Conservation (phyloP, 805 yeast genomes). For the Candida xyloterini region DNA sequence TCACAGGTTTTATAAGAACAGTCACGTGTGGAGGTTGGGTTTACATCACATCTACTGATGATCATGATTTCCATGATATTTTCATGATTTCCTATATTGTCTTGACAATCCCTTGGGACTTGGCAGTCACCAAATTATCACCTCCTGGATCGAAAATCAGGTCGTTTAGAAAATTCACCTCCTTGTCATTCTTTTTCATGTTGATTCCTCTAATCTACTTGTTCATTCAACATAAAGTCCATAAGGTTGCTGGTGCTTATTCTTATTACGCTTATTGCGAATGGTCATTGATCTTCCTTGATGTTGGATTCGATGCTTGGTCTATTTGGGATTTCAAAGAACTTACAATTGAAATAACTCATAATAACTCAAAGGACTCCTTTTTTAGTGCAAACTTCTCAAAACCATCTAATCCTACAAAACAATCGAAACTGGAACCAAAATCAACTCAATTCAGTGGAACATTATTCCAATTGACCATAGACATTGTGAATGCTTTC, state of each 20-base stretch:
- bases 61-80: constrained; percentile 93
- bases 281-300: constrained; percentile 84
- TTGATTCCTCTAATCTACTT: constrained; percentile 81
- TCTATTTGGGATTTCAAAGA: constrained; percentile 66
- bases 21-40: constrained; percentile 99
- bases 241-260: constrained; percentile 87
- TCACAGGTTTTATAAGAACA: constrained; percentile 80
- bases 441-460: constrained; percentile 21
- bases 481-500: constrained; percentile 60
- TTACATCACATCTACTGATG: constrained; percentile 94
- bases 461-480: constrained; percentile 36
- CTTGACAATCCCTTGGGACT: constrained; percentile 89
- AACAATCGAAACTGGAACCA: constrained; percentile 16
- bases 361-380: constrained; percentile 23
- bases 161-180: constrained; percentile 50
- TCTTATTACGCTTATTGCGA: constrained; percentile 92
- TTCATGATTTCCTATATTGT: constrained; percentile 91
- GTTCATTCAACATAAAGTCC: constrained; percentile 91
- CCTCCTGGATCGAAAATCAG: constrained; percentile 46
- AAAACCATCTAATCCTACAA: neutral
- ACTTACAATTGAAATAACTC: constrained; percentile 47
- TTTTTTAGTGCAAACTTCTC: constrained; percentile 26
- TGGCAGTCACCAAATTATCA: constrained; percentile 51
- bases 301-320: constrained; percentile 81
- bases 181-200: constrained; percentile 62